Conservation (phyloP, 352 stramenopile genomes). For the Globisporangium paddicum region DNA sequence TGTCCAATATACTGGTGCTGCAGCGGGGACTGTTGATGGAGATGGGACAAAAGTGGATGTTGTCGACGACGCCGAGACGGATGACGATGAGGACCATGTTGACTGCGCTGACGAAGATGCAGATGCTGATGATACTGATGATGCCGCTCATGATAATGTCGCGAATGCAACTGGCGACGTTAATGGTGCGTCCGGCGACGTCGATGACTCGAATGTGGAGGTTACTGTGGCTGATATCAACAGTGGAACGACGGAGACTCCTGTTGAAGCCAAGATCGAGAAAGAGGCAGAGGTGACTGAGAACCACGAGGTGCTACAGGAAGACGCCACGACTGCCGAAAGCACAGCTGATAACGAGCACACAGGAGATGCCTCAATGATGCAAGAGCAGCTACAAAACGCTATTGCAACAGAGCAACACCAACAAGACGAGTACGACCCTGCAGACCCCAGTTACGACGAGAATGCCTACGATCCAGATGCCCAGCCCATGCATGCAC, state of each 20-base stretch:
- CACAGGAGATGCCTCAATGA: not conserved
- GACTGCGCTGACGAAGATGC: not conserved
- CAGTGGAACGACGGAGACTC: not conserved
- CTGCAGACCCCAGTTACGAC: constrained; percentile 11
- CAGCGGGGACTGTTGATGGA: not conserved
- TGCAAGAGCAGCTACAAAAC: not conserved
- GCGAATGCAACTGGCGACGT: not conserved
- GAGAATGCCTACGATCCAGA: constrained; percentile 21
- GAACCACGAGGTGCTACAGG: not conserved
- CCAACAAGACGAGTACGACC: constrained; percentile 22
- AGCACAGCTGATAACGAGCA: not conserved
- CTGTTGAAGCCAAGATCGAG: not conserved
- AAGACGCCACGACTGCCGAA: not conserved
- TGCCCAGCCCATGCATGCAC: constrained; percentile 13
- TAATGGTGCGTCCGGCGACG: not conserved
- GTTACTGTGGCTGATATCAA: not conserved
- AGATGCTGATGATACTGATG: not conserved
- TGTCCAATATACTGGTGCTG: not conserved
- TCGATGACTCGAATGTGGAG: not conserved
- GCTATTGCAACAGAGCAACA: not conserved
- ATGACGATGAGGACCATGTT: not conserved
- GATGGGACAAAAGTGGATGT: not conserved
- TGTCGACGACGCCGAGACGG: not conserved
- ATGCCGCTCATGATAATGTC: not conserved
- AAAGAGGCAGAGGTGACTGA: not conserved